A percentile compares a stretch with the other conserved stretches of the same genome.
These are phyloP conservation scores for Metarhizium robertsii DNA, from an alignment of 2,329 filamentous ascomycete species.

Conservation along the genomic window DNA sequence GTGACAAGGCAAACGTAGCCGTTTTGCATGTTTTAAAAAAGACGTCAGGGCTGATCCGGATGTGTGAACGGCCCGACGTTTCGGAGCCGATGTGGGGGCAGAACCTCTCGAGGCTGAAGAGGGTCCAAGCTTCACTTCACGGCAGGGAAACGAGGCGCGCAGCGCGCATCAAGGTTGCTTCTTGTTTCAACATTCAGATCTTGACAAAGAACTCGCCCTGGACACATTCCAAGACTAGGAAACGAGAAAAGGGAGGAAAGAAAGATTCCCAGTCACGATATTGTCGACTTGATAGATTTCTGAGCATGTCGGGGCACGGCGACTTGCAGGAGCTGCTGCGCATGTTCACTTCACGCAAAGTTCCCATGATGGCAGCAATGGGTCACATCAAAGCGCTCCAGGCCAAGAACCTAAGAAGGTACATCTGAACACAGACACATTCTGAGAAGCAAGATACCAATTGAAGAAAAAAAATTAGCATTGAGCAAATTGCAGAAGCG, in stretches of 20 bases:
- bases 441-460: not conserved
- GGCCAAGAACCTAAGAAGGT: constrained; percentile 46
- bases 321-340: constrained; percentile 54
- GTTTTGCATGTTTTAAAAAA: not conserved
- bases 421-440: constrained; percentile 9
- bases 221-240: not conserved
- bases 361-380: constrained; percentile 51
- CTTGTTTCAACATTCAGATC: not conserved
- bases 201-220: not conserved
- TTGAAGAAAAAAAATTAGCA: constrained; percentile 23
- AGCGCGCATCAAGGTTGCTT: not conserved
- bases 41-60: constrained; percentile 3
- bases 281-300: not conserved
- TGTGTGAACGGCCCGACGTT: constrained; percentile 11
- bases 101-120: not conserved
- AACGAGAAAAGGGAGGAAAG: no score
- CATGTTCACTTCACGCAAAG: constrained; percentile 48
- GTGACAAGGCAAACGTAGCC: not conserved
- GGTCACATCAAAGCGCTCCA: constrained; percentile 49
- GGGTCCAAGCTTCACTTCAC: not conserved
- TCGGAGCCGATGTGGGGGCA: constrained; percentile 6
- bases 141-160: not conserved
- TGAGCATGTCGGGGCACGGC: constrained; percentile 43
- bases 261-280: not conserved
- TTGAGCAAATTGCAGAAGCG: constrained; percentile 45